A percentile compares a stretch with the other conserved stretches of the same genome.
Evolutionary conservation across 768 basidiomycete genomes (phyloP).

Genomic region (Trametes gibbosa): DNA sequence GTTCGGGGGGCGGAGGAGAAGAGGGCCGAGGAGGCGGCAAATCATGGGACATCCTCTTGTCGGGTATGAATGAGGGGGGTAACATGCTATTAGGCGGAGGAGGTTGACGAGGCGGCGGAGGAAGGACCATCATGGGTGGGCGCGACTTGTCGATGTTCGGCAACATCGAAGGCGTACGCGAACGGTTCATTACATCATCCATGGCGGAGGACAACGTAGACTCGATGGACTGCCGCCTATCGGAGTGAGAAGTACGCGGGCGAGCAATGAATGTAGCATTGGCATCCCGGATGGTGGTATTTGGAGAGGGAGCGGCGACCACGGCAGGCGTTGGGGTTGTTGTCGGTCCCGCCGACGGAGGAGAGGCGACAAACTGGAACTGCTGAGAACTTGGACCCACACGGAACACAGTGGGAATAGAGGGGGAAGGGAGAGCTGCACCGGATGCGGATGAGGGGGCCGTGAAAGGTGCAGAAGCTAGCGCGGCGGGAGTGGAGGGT

Average conservation of each 20-base stretch:
- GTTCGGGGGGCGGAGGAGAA: constrained; percentile 90
- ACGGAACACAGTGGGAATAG: constrained; percentile 45
- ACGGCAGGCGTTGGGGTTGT: constrained; percentile 31
- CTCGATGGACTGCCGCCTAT: constrained; percentile 71
- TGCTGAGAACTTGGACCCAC: constrained; percentile 62
- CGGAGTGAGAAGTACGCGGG: constrained; percentile 51
- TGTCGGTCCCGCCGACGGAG: constrained; percentile 41
- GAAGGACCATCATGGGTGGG: constrained; percentile 80
- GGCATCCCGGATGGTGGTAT: constrained; percentile 50
- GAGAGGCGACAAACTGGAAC: constrained; percentile 60
- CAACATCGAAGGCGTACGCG: constrained; percentile 61
- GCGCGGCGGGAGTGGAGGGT: constrained; percentile 10
- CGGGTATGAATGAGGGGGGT: constrained; percentile 76
- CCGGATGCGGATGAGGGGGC: constrained; percentile 27
- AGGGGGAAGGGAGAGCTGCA: constrained; percentile 26
- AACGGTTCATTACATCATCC: constrained; percentile 47
- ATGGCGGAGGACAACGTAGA: constrained; percentile 55
- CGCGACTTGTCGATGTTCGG: constrained; percentile 70
- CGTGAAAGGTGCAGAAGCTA: background rate
- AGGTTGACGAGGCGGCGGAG: constrained; percentile 71
- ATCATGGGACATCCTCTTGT: constrained; percentile 56
- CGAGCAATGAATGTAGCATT: constrained; percentile 46
- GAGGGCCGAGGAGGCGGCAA: constrained; percentile 81
- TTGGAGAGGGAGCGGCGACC: constrained; percentile 40
- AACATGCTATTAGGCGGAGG: constrained; percentile 75